Base-by-base conservation (phyloP, 140 eudicot species). In the Eryngium alpinum region DNA sequence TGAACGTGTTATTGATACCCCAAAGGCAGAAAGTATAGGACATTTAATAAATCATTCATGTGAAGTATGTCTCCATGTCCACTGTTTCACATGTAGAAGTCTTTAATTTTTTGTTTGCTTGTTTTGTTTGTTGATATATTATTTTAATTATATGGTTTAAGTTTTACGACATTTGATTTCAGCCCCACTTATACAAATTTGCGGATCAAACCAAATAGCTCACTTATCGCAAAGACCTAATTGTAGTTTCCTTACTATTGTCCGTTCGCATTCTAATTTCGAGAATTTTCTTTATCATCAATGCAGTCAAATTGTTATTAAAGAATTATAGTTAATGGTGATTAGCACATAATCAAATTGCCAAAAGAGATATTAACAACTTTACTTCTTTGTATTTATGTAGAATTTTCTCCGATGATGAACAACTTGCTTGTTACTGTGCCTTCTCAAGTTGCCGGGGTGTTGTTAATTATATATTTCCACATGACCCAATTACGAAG, bases 1-100 rank as follows among this genome's bases (percentile, higher is more conserved):
- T 82, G 92, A 95, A 67, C 97, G 97, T 80, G 99, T 95, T 57
- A 91, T 95, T 79, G 99, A 95, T 84, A 97, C 99, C 83, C 92
- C 99, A 63, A 84, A 94, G 88, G 97, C 99, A 10, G 99, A 97
- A 87, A 95, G 99, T 91, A 92, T 95, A 76, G 99, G 97, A 52
- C 97, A 95, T 89, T 84, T 95, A 86, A 95, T 95, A 79, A 95
- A 95, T 86, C 99, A 95, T 82, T 92, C 99, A 9, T 95, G 99
- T 84, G 99, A 95, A 83, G 99, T 95, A 92, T 86, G 93, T 83
- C 72, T 76, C 17, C 17, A 59, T 79, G 67, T 78, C 72, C 78
- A 72, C 77, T 85, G 79, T 66, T 49, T 82, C 73, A 52, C 27
- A 59, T 29, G 69, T 59, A 34, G 75, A 52, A 75, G 27, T 49